Evolutionary conservation across 2,329 filamentous ascomycete species (phyloP), one percentile per base, ranked within the genome.

Genomic region (Gnomoniopsis sp.): DNA sequence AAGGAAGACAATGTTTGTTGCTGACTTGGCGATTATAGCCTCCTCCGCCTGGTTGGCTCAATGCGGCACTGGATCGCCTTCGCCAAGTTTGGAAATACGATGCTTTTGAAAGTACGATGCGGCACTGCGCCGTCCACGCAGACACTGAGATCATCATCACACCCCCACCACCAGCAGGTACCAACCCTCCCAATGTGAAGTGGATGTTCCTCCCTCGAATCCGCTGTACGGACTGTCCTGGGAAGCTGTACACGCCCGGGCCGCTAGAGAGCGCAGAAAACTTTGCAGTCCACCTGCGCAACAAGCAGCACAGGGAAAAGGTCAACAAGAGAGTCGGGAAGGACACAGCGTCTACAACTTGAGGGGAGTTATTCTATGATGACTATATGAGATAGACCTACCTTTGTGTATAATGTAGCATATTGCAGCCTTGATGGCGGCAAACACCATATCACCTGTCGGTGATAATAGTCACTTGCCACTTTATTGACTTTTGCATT

Each of bases 241-340:
- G 91, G 33, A 98, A 97, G 73, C 79, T 96, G 12, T 99, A 99
- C 73, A 96, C 93, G 0, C 91, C 93, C 0, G 90, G 92, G 0
- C 91, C 93, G 0, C 91, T 88, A 23, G 89, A 84, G 71, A 92
- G 91, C 2, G 90, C 93, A 6, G 88, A 88, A 49, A 96, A 96
- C 69, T 99, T 99, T 63, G 91, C 96, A 74, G 86, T 96, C 1
- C 95, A 99, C 75, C 79, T 98, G 51, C 90, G 88, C 73, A 97
- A 96, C 73, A 85, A 89, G 47, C 79, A 82, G 54, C 95, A 99
- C 72, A 84, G 88, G 66, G 86, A 90, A 65, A 84, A 83, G 66
- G 90, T 93, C 11, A 83, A 87, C 62, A 74, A 75, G 55, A 74
- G 79, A 22, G 65, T 79, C 19, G 70, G 69, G 6, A 73, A 72